Conservation (phyloP, 192 early-diverging fungal species). For the Funneliformis geosporum region DNA sequence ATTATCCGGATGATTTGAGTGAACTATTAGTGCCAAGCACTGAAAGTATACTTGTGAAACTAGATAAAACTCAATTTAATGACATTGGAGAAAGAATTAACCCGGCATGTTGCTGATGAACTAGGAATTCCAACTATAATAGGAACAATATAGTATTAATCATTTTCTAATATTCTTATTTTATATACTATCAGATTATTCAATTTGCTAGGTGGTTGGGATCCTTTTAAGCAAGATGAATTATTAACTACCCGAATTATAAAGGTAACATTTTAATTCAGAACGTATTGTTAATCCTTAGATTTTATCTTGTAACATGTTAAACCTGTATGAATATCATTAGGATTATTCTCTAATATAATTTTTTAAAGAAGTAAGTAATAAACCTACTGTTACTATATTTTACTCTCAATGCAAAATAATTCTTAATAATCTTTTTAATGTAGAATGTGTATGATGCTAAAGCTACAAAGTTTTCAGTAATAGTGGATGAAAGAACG, state of each 20-base stretch:
- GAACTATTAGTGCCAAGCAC: background rate
- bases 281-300: no score
- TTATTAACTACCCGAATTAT: background rate
- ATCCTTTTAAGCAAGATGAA: background rate
- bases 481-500: background rate
- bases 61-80: background rate
- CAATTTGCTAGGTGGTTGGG: background rate
- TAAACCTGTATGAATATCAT: background rate
- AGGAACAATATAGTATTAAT: background rate
- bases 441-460: constrained; percentile 41
- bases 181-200: no score
- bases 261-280: background rate
- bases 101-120: background rate
- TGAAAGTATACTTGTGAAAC: background rate
- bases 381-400: no score
- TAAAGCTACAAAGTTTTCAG: background rate
- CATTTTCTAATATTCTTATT: no score
- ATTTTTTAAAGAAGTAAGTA: background rate
- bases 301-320: no score
- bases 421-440: constrained; percentile 14
- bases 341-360: background rate
- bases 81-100: background rate
- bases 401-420: background rate
- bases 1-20: background rate
- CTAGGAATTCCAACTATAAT: background rate